Evolutionary conservation across 805 yeast species (phyloP).

Genomic region (Starmerella kuoi): DNA sequence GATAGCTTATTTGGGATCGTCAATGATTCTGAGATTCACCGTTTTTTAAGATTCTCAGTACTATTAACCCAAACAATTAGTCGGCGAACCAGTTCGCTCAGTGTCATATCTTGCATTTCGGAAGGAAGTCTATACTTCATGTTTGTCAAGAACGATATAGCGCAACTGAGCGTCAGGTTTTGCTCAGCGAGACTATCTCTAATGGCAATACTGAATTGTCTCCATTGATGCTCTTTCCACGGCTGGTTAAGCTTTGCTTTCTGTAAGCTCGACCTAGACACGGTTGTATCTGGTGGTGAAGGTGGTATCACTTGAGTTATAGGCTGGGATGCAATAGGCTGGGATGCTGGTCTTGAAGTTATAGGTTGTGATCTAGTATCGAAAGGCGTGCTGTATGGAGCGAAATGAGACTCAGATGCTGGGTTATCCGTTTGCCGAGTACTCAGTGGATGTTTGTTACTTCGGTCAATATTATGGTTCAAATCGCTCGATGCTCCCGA

Average conservation of each 20-base stretch:
- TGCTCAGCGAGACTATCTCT: constrained; percentile 1
- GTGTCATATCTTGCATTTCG: constrained; percentile 8
- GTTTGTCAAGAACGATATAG: background rate
- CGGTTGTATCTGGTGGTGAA: no score
- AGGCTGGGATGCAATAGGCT: no score
- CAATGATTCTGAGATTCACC: background rate
- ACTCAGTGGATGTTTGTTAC: no score
- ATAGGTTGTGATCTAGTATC: no score
- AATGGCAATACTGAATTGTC: constrained; percentile 8
- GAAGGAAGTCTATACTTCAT: constrained; percentile 6
- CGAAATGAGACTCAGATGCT: no score
- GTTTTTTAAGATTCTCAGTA: background rate
- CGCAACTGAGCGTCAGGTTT: background rate
- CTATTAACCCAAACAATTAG: constrained; percentile 8
- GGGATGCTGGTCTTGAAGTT: no score
- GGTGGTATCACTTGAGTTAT: no score
- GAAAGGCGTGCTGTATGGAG: no score
- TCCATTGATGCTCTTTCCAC: constrained; percentile 16
- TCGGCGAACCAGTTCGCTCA: constrained; percentile 9
- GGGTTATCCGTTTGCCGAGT: no score
- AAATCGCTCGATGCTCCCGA: no score
- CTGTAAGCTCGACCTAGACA: background rate
- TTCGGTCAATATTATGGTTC: no score
- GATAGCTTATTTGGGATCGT: no score
- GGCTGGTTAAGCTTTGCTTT: background rate